Base-by-base conservation (phyloP, 352 stramenopile genomes). In the Phytophthora citrophthora region DNA sequence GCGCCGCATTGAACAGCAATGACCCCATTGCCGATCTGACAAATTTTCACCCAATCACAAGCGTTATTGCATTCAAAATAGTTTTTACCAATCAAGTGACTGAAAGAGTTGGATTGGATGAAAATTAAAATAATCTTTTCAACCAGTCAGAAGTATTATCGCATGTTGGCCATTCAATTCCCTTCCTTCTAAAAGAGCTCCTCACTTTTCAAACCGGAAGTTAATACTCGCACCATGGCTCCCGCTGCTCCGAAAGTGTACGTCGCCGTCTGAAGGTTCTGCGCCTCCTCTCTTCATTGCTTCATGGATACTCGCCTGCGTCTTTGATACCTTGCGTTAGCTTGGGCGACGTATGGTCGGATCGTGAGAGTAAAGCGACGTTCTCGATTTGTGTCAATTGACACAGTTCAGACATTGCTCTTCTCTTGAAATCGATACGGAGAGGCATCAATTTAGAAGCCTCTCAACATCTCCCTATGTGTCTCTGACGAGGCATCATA, bases 121-220 rank as follows among this genome's bases (percentile, higher is more conserved):
- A 53, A 49, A 39, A 59, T n/a, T 2, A 11, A 5, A n/a, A 15
- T 32, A 8, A 31, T 12, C 26, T 32, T 82, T 77, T 81, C 12
- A 68, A 4, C 76, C 76, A 85, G 73, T 83, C 12, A 27, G 0
- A 2, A 15, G 15, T 15, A 23, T 43, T 47, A 34, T 57, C 36
- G 39, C 59, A 26, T 65, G 59, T 54, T 26, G 41, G 51, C 69
- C 64, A 77, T 72, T 84, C 77, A 80, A 81, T 74, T 63, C 24
- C n/a, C 10, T 24, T 23, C 10, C 12, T n/a, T 1, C 29, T n/a
- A 12, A 10, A 34, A 32, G 12, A 54, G 20, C 60, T 41, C 16
- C 44, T 73, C 83, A 92, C 83, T 92, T 91, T 94, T 94, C 86
- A 94, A 94, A 94, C 86, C 79, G 83, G 82, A 92, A 90, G 81